A percentile compares a stretch with the other conserved stretches of the same genome.
These are phyloP conservation scores for Mycena vulgaris DNA, from an alignment of 768 basidiomycete species.

Conservation along the genomic window DNA sequence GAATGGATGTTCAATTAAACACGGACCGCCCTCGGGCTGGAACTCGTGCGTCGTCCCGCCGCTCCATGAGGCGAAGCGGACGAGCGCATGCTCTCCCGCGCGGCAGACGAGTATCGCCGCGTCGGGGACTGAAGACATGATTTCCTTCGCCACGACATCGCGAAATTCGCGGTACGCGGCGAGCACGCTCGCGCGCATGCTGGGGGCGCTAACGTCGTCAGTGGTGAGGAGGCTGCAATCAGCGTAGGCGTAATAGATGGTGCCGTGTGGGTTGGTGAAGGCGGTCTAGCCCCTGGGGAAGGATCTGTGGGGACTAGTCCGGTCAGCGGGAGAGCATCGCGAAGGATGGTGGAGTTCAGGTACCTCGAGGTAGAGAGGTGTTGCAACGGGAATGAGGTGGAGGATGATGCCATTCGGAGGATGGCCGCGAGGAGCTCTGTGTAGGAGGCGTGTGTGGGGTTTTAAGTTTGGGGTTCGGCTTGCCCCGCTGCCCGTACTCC, in stretches of 20 bases:
- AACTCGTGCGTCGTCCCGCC: background rate
- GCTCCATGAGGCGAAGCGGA: background rate
- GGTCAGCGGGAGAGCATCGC: too few relatives aligned
- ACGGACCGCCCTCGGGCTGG: background rate
- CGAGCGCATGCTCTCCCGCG: background rate
- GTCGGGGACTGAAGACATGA: background rate
- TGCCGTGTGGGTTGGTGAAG: background rate
- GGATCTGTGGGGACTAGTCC: too few relatives aligned
- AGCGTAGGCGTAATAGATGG: background rate
- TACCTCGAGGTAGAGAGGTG: too few relatives aligned
- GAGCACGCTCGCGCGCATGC: background rate
- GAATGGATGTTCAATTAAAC: too few relatives aligned
- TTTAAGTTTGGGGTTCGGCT: too few relatives aligned
- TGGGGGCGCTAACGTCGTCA: background rate
- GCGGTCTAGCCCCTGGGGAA: too few relatives aligned
- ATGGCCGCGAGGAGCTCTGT: too few relatives aligned
- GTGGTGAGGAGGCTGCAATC: background rate
- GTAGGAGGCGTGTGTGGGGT: too few relatives aligned
- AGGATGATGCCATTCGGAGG: too few relatives aligned
- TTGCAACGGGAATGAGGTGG: too few relatives aligned
- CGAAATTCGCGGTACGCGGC: background rate
- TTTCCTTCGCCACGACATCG: background rate
- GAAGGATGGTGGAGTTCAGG: too few relatives aligned
- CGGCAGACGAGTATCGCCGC: background rate
- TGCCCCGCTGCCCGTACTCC: too few relatives aligned